phyloP scores from a whole-genome alignment of 176 grass and related monocot species.

The Cocos nucifera region DNA sequence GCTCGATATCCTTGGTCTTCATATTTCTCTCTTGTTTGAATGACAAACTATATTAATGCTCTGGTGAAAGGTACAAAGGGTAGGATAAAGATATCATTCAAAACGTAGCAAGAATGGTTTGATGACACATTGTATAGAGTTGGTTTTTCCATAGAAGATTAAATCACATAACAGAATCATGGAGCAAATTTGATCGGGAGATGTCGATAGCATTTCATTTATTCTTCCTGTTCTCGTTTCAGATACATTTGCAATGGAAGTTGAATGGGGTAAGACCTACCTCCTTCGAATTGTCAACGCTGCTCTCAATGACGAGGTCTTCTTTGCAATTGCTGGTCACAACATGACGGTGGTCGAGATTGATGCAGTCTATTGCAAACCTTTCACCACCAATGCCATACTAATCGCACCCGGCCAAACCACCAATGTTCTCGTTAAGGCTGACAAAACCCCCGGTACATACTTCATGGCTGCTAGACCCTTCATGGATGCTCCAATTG shows the following conservation, averaged over 20 bases:
- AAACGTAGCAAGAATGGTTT: too few relatives aligned
- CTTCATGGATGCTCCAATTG: conserved; percentile 36
- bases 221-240: background rate
- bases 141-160: too few relatives aligned
- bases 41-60: too few relatives aligned
- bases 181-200: too few relatives aligned
- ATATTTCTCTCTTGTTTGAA: too few relatives aligned
- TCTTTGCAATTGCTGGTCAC: conserved; percentile 55
- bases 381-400: conserved; percentile 23
- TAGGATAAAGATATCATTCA: too few relatives aligned
- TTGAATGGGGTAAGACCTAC: conserved; percentile 39
- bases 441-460: conserved; percentile 25
- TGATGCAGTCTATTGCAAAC: conserved; percentile 57
- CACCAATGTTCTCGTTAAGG: conserved; percentile 44
- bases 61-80: too few relatives aligned
- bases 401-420: conserved; percentile 46
- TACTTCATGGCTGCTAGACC: conserved; percentile 45
- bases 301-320: conserved; percentile 54
- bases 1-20: background rate
- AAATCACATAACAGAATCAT: too few relatives aligned
- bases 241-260: conserved; percentile 53
- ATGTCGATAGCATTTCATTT: background rate
- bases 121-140: too few relatives aligned
- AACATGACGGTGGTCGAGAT: conserved; percentile 63
- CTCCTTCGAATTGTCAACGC: conserved; percentile 64